Conservation (phyloP, 495 filamentous ascomycete species). For the Penicillium dipodomyicola region DNA sequence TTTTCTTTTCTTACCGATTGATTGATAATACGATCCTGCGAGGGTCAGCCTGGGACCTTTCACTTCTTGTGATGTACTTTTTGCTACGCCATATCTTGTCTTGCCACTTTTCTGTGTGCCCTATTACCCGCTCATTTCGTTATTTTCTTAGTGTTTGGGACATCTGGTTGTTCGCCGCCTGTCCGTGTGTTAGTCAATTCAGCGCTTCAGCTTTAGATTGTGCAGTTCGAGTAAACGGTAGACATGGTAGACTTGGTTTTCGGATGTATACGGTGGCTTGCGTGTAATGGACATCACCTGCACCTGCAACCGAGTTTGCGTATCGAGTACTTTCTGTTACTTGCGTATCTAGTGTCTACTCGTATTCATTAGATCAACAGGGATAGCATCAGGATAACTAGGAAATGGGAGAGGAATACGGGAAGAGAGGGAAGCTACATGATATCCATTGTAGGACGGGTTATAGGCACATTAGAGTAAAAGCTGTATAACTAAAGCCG, state of each 20-base stretch:
- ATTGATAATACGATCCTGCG: slow-evolving; percentile 32
- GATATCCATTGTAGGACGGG: background rate
- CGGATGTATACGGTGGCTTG: background rate
- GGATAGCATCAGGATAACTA: background rate
- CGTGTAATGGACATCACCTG: background rate
- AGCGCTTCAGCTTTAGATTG: slow-evolving; percentile 32
- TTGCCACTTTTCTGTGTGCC: slow-evolving; percentile 42
- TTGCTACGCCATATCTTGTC: slow-evolving; percentile 51
- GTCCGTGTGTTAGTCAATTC: slow-evolving; percentile 35
- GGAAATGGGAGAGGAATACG: background rate
- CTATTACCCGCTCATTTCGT: slow-evolving; percentile 35
- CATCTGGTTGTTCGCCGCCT: slow-evolving; percentile 22
- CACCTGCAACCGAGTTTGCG: background rate
- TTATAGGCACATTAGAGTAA: background rate
- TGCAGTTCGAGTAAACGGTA: background rate
- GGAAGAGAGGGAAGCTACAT: background rate
- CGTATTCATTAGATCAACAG: background rate
- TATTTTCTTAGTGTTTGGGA: slow-evolving; percentile 23
- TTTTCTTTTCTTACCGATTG: slow-evolving; percentile 15
- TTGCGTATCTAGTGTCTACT: background rate
- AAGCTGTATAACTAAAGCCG: background rate
- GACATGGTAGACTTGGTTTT: background rate
- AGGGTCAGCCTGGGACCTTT: slow-evolving; percentile 35
- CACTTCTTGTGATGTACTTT: slow-evolving; percentile 56
- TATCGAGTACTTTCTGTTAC: background rate